phyloP scores from a whole-genome alignment of 1,284 basidiomycete genomes.

The Taiwanofungus camphoratus region DNA sequence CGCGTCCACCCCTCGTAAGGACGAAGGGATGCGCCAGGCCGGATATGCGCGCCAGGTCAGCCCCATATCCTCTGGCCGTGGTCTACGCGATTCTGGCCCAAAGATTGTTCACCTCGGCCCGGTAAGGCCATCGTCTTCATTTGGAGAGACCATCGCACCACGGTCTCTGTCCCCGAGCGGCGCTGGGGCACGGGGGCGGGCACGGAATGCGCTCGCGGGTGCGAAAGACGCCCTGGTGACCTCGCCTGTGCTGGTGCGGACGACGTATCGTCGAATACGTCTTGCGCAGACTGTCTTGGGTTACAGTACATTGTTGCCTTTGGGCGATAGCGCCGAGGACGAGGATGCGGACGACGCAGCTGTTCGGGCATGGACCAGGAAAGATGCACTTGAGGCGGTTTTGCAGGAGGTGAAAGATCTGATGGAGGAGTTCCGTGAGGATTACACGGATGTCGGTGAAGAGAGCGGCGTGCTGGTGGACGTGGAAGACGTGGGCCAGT shows the following conservation, averaged over 20 bases:
- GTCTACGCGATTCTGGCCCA: constrained; percentile 31
- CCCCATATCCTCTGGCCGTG: constrained; percentile 29
- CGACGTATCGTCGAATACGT: constrained; percentile 56
- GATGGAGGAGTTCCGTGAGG: constrained; percentile 50
- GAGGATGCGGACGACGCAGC: constrained; percentile 27
- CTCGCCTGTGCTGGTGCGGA: constrained; percentile 42
- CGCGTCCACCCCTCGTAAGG: constrained; percentile 22
- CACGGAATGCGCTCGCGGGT: constrained; percentile 17
- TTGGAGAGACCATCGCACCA: too few species aligned
- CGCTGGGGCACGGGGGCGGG: constrained; percentile 4
- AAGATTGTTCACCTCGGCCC: constrained; percentile 62
- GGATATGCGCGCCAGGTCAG: constrained; percentile 38
- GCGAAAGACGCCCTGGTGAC: constrained; percentile 36
- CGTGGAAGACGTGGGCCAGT: constrained; percentile 13
- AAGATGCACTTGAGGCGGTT: constrained; percentile 46
- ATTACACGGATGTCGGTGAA: constrained; percentile 19
- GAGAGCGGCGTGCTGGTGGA: constrained; percentile 25
- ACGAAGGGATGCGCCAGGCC: constrained; percentile 30
- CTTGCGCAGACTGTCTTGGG: constrained; percentile 58
- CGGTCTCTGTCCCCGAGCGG: too few species aligned
- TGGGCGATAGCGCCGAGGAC: constrained; percentile 22
- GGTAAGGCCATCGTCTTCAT: constrained; percentile 32
- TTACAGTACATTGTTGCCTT: constrained; percentile 47
- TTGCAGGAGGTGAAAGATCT: constrained; percentile 48
- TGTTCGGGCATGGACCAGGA: constrained; percentile 48